These are phyloP conservation scores for Striga asiatica DNA, from an alignment of 257 asterid genomes.

Conservation along the genomic window DNA sequence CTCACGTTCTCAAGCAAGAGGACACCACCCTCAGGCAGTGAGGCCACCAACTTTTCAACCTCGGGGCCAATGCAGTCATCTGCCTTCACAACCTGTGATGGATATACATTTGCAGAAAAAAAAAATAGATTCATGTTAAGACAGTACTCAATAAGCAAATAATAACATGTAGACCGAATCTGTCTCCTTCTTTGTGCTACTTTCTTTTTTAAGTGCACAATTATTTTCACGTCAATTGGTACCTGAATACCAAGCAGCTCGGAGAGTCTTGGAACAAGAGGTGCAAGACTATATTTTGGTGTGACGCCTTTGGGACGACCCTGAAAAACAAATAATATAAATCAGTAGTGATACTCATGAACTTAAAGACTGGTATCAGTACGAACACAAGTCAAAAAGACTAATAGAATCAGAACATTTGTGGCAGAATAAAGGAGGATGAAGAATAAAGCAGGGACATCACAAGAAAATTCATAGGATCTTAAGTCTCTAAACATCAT, in stretches of 20 bases:
- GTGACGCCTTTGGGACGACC: constrained; percentile 42
- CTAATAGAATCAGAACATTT: no score
- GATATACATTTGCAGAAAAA: background rate
- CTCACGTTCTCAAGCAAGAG: constrained; percentile 38
- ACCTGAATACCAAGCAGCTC: constrained; percentile 41
- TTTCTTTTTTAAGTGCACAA: no score
- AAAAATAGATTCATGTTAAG: background rate
- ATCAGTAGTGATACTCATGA: no score
- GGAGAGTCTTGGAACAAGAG: constrained; percentile 38
- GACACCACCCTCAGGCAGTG: constrained; percentile 31
- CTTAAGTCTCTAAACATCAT: background rate
- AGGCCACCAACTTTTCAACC: constrained; percentile 30
- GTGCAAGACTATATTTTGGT: constrained; percentile 36
- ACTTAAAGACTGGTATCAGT: no score
- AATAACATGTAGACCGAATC: no score
- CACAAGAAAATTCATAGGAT: background rate
- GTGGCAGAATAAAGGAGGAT: no score
- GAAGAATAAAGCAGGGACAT: no score
- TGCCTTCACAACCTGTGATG: constrained; percentile 28
- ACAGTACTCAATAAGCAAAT: no score
- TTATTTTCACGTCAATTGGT: background rate
- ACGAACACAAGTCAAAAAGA: no score
- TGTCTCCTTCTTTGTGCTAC: no score
- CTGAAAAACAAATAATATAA: constrained; percentile 13
- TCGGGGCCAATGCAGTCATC: constrained; percentile 38